phyloP scores from a whole-genome alignment of 805 yeast species.

The Candida nitratophila region DNA sequence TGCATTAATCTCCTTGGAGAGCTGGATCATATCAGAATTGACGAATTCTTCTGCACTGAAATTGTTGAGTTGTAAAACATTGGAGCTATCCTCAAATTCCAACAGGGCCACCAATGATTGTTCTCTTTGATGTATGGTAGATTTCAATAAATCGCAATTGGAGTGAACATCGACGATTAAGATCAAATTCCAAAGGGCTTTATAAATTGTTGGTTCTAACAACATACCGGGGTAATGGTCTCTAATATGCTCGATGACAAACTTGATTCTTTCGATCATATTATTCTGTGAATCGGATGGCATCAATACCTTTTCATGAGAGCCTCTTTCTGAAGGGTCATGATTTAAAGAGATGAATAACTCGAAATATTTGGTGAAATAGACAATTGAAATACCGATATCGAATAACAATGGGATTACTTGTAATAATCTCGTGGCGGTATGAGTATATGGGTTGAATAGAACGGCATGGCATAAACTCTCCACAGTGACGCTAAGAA shows the following conservation, averaged over 20 bases:
- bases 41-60: constrained; percentile 41
- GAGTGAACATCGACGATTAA: constrained; percentile 42
- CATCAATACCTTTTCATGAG: not conserved
- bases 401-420: constrained; percentile 52
- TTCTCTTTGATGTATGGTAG: constrained; percentile 45
- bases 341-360: constrained; percentile 9
- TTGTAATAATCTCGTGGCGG: constrained; percentile 36
- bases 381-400: constrained; percentile 34
- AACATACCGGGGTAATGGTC: constrained; percentile 63
- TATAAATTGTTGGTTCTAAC: constrained; percentile 54
- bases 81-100: constrained; percentile 17
- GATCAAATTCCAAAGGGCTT: constrained; percentile 48
- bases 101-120: constrained; percentile 32
- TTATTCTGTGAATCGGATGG: constrained; percentile 1
- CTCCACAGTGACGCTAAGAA: constrained; percentile 54
- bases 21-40: constrained; percentile 39
- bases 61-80: constrained; percentile 2
- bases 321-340: constrained; percentile 1
- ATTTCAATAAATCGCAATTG: constrained; percentile 46
- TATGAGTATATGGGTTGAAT: constrained; percentile 35
- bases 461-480: constrained; percentile 70
- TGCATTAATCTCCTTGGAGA: constrained; percentile 58
- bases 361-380: constrained; percentile 29
- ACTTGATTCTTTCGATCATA: constrained; percentile 43
- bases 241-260: constrained; percentile 48